Base-by-base conservation (phyloP, 73 alveolate species). In the Symbiodinium natans region DNA sequence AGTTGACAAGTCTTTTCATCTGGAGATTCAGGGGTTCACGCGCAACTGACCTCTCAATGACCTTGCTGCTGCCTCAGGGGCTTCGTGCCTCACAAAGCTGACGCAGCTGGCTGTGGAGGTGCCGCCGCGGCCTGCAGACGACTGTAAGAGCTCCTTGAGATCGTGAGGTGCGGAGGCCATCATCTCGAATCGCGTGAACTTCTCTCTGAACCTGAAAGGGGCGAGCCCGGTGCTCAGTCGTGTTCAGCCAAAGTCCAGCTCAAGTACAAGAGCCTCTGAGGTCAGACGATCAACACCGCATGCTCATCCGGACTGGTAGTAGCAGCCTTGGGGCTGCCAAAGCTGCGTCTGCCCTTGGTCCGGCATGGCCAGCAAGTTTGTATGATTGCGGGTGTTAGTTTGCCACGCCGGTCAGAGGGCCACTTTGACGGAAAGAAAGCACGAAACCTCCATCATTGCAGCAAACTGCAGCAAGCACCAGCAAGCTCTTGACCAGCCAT, bases 241-340 rank as follows among this genome's bases (percentile, higher is more conserved):
- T 29, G 31, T 11, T 25, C 31, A 17, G 31, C 29, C 29, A 9
- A 17, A 0, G 2, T 48, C 17, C 63, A 10, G 63, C 23, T 17
- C 63, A 17, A 17, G 63, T 48, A 10, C 17, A 48, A 17, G 23
- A 17, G 63, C 8, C 23, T 48, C 7, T 29, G 38, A 90, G 97
- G 97, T 71, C 97, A 92, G 63, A 92, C 98, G 63, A 92, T 92
- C 98, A 92, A 92, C 83, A 92, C 98, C 4, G 98, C 98, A 23
- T 92, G 98, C 73, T 92, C 98, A 4, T 83, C 98, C 23, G 98
- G 98, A 29, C 98, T 92, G 31, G 98, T 92, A n/a, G 98, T 36
- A 41, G 71, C 75, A 56, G 31, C 88, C 97, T 19, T 25, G 23
- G 92, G 2, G 92, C 19, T 71, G 38, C 36, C 83, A 25, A 19